A percentile compares a stretch with the other conserved stretches of the same genome.
These are phyloP conservation scores for Agrocybe chaxingu DNA, from an alignment of 768 basidiomycete genomes.

Conservation along the genomic window DNA sequence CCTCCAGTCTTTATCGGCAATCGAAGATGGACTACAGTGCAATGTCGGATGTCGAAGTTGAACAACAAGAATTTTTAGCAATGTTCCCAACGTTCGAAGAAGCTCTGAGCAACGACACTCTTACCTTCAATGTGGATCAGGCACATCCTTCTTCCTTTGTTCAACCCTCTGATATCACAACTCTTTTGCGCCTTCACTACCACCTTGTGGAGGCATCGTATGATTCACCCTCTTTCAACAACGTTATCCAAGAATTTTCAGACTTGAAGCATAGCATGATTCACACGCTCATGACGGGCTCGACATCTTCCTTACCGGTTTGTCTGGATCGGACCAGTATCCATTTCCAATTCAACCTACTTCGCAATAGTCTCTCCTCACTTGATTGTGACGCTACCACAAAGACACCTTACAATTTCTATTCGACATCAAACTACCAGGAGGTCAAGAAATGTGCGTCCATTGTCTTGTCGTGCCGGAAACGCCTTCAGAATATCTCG, in stretches of 20 bases:
- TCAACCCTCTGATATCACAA: constrained; percentile 28
- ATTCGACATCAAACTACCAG: constrained; percentile 68
- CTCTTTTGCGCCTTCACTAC: constrained; percentile 48
- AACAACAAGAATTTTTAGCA: constrained; percentile 78
- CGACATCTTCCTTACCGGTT: constrained; percentile 29
- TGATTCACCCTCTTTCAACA: not conserved
- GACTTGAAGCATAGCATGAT: constrained; percentile 30
- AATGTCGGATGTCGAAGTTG: constrained; percentile 67
- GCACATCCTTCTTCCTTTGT: constrained; percentile 23
- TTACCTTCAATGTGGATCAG: constrained; percentile 9
- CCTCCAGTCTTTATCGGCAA: constrained; percentile 74
- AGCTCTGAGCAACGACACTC: constrained; percentile 29
- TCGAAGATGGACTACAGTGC: constrained; percentile 50
- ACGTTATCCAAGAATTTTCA: constrained; percentile 21
- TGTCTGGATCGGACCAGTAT: constrained; percentile 50
- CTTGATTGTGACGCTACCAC: constrained; percentile 10
- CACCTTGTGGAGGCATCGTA: constrained; percentile 20
- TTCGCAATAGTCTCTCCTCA: constrained; percentile 31
- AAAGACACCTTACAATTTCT: constrained; percentile 65
- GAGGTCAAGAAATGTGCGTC: constrained; percentile 63
- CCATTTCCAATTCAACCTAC: constrained; percentile 47
- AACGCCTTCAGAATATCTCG: constrained; percentile 54
- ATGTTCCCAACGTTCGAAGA: constrained; percentile 87
- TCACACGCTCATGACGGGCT: constrained; percentile 27
- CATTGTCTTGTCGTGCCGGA: constrained; percentile 47